These are phyloP conservation scores for Tricholoma flavovirens DNA, from an alignment of 768 basidiomycete genomes.

Conservation along the genomic window DNA sequence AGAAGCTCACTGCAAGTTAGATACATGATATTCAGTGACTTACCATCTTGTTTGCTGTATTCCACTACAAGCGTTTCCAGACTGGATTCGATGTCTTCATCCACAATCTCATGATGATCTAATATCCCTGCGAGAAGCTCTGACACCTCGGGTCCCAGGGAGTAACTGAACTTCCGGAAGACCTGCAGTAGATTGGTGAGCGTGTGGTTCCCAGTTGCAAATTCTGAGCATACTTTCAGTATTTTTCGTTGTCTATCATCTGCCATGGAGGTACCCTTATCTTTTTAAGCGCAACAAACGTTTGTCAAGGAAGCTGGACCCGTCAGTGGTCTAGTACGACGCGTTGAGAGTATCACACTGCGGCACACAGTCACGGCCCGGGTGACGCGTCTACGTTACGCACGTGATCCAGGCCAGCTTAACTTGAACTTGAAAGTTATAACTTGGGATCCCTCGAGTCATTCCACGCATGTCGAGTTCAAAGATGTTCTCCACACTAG, in stretches of 20 bases:
- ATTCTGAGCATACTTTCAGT: constrained; percentile 34
- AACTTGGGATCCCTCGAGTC: neutral
- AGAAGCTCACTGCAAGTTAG: neutral
- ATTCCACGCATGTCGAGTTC: neutral
- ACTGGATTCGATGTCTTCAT: constrained; percentile 66
- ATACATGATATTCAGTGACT: constrained; percentile 8
- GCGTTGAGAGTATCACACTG: neutral
- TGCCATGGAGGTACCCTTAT: constrained; percentile 29
- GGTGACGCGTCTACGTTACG: constrained; percentile 3
- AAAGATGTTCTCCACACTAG: constrained; percentile 60
- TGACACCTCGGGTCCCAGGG: constrained; percentile 74
- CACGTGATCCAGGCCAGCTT: neutral
- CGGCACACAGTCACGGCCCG: too few species aligned
- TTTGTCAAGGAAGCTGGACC: neutral
- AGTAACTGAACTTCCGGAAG: constrained; percentile 85
- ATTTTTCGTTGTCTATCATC: constrained; percentile 43
- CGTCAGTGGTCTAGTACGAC: neutral
- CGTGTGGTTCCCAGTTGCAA: neutral
- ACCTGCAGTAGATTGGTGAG: constrained; percentile 38
- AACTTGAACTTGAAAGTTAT: neutral
- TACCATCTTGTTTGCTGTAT: constrained; percentile 88
- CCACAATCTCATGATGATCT: constrained; percentile 62
- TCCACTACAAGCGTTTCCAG: constrained; percentile 79
- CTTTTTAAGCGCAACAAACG: neutral
- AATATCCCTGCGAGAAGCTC: constrained; percentile 68